Evolutionary conservation across 2,329 filamentous ascomycete genomes (phyloP).

Genomic region (Neonectria sp.): DNA sequence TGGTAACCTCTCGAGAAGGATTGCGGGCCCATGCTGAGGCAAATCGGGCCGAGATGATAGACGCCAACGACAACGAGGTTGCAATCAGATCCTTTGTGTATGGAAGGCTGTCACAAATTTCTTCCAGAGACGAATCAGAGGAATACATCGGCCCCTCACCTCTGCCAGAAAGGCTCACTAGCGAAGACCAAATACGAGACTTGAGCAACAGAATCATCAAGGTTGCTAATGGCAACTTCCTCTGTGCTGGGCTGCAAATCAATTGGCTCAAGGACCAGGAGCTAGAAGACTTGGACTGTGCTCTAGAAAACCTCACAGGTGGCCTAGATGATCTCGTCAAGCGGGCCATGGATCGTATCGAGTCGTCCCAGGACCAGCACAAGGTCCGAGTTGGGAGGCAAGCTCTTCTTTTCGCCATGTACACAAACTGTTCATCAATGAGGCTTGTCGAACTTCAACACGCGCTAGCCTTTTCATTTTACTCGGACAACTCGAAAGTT

Average conservation of each 20-base stretch:
- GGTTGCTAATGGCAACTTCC: neutral
- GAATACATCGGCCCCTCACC: neutral
- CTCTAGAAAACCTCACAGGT: neutral
- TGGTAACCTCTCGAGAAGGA: neutral
- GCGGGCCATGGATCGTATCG: neutral
- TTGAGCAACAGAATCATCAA: neutral
- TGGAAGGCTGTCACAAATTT: neutral
- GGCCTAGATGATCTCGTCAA: neutral
- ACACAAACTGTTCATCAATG: neutral
- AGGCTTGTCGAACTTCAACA: constrained; percentile 6
- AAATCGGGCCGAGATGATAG: neutral
- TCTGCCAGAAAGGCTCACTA: neutral
- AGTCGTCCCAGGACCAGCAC: neutral
- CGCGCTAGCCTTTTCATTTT: constrained; percentile 1
- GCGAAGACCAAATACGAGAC: neutral
- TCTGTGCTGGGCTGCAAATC: neutral
- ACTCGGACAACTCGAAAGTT: constrained; percentile 6
- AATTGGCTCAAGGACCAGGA: neutral
- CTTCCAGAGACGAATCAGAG: neutral
- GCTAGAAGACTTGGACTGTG: neutral
- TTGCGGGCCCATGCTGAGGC: neutral
- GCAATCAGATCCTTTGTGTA: neutral
- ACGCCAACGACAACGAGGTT: neutral
- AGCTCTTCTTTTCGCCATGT: constrained; percentile 5
- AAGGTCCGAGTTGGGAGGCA: neutral